Evolutionary conservation across 148 eudicot species (phyloP).

Genomic region (Heliosperma pusillum): DNA sequence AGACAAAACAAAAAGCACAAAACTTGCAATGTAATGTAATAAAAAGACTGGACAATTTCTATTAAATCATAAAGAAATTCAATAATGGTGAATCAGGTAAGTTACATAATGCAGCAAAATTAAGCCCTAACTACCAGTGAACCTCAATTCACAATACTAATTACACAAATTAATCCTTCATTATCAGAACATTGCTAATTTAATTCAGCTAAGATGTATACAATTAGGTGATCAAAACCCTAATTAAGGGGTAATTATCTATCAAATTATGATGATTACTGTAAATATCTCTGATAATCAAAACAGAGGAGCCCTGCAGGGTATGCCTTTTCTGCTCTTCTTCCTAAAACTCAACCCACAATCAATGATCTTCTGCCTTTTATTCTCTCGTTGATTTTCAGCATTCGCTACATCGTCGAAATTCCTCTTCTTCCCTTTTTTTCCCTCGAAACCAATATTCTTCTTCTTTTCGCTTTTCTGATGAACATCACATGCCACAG

Average conservation of each 20-base stretch:
- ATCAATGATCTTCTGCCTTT: too few species aligned
- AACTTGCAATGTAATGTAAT: too few species aligned
- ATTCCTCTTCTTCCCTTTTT: too few species aligned
- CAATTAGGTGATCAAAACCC: background rate
- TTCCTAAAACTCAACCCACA: background rate
- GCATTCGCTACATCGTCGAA: background rate
- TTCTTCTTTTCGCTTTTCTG: background rate
- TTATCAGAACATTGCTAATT: too few species aligned
- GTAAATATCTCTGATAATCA: background rate
- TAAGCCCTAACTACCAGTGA: background rate
- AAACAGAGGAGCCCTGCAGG: background rate
- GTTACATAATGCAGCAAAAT: background rate
- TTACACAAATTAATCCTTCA: background rate
- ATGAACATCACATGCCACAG: background rate
- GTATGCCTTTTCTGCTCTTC: slow-evolving; percentile 6
- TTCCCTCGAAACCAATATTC: too few species aligned
- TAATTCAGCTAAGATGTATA: too few species aligned
- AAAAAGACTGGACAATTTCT: too few species aligned
- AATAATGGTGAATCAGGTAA: background rate
- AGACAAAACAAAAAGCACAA: too few species aligned
- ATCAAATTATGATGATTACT: background rate
- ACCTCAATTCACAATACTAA: background rate
- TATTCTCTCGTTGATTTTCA: background rate
- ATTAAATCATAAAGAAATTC: too few species aligned
- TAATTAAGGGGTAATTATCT: background rate